These are phyloP conservation scores for Apiospora kogelbergensis DNA, from an alignment of 2,329 filamentous ascomycete genomes.

Conservation along the genomic window DNA sequence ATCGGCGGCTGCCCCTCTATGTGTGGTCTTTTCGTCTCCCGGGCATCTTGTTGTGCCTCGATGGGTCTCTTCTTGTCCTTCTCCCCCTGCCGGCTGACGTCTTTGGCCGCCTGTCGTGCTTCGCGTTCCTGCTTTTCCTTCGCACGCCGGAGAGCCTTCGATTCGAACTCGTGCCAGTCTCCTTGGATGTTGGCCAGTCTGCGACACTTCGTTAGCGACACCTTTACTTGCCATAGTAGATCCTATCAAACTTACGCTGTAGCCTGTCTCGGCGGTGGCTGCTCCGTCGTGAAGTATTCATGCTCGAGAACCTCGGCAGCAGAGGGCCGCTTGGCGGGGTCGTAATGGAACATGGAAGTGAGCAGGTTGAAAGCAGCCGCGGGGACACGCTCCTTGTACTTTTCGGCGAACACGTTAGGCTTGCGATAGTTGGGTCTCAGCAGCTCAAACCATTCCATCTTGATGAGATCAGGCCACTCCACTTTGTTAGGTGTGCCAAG, in stretches of 20 bases:
- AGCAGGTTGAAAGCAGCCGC: conserved; percentile 82
- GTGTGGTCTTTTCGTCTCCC: conserved; percentile 28
- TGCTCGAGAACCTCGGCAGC: conserved; percentile 84
- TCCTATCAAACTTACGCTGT: conserved; percentile 65
- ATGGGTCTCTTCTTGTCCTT: conserved; percentile 29
- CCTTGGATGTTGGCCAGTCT: conserved; percentile 80
- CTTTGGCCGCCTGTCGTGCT: conserved; percentile 45
- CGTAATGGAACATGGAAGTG: conserved; percentile 82
- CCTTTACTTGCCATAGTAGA: conserved; percentile 7
- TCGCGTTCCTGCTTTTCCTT: conserved; percentile 68
- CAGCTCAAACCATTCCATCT: conserved; percentile 97
- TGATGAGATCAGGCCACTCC: conserved; percentile 87
- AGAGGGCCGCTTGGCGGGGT: conserved; percentile 79
- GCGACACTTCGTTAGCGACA: conserved; percentile 27
- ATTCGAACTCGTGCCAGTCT: conserved; percentile 99
- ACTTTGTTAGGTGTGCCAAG: conserved; percentile 82
- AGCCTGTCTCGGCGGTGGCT: conserved; percentile 74
- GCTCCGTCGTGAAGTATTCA: conserved; percentile 82
- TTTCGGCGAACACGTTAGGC: conserved; percentile 75
- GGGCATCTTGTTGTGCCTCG: conserved; percentile 22
- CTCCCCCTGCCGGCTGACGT: conserved; percentile 31
- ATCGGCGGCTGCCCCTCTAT: conserved; percentile 23
- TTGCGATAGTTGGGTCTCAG: conserved; percentile 75
- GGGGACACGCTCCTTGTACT: conserved; percentile 76
- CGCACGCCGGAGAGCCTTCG: conserved; percentile 88